Evolutionary conservation across 306 rosid species (phyloP).

Genomic region (Ziziphus jujuba): DNA sequence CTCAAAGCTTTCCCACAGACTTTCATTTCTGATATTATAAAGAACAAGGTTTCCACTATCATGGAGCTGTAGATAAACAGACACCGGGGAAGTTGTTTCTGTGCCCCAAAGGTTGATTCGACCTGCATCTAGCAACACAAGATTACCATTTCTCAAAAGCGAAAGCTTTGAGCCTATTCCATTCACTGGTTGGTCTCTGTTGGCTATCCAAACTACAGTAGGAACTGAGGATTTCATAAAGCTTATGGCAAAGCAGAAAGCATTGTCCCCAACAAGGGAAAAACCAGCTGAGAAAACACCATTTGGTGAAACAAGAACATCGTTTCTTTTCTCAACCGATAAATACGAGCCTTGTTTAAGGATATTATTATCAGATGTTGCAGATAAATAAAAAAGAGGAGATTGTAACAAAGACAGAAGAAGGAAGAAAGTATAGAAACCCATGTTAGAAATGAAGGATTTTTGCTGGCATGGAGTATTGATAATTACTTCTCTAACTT

Average conservation of each 20-base stretch:
- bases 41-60: slow-evolving; percentile 51
- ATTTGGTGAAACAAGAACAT: slow-evolving; percentile 32
- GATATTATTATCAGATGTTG: slow-evolving; percentile 11
- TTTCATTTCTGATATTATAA: not conserved
- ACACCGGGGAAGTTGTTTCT: slow-evolving; percentile 20
- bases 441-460: not conserved
- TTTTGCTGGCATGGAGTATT: not conserved
- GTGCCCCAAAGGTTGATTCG: slow-evolving; percentile 42
- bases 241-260: slow-evolving; percentile 53
- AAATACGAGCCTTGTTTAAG: slow-evolving; percentile 38
- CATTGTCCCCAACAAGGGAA: slow-evolving; percentile 46
- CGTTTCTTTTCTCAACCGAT: slow-evolving; percentile 26
- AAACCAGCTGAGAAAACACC: slow-evolving; percentile 53
- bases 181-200: slow-evolving; percentile 44
- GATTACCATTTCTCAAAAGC: slow-evolving; percentile 37
- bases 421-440: slow-evolving; percentile 3
- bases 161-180: slow-evolving; percentile 45
- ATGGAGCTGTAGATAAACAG: slow-evolving; percentile 19
- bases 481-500: too few relatives aligned
- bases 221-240: slow-evolving; percentile 19
- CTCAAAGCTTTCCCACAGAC: slow-evolving; percentile 56
- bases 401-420: slow-evolving; percentile 10
- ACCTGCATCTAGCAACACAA: slow-evolving; percentile 36
- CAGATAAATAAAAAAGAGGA: not conserved
- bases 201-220: slow-evolving; percentile 50